phyloP scores from a whole-genome alignment of 768 basidiomycete species.

The Gautieria morchelliformis region DNA sequence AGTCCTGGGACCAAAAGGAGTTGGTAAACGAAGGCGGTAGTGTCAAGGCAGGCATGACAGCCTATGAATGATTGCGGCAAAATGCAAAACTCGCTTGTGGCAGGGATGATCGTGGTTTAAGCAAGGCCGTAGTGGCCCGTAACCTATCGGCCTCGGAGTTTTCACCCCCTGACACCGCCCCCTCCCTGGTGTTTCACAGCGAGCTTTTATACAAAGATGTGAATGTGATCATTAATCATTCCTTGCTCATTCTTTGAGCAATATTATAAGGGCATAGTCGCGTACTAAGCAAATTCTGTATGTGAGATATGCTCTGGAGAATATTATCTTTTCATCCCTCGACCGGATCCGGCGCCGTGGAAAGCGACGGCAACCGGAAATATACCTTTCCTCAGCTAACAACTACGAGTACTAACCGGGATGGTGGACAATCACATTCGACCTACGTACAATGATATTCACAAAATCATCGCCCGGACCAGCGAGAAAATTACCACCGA shows the following conservation, averaged over 20 bases:
- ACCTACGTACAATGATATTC: conserved; percentile 87
- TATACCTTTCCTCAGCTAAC: background rate
- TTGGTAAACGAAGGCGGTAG: conserved; percentile 85
- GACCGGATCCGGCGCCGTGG: too few relatives aligned
- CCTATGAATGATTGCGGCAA: background rate
- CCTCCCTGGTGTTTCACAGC: too few relatives aligned
- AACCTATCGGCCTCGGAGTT: background rate
- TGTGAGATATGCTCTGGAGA: too few relatives aligned
- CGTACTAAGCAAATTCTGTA: too few relatives aligned
- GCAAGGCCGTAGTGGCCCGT: background rate
- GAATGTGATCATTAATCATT: too few relatives aligned
- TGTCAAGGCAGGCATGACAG: conserved; percentile 72
- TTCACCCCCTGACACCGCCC: background rate
- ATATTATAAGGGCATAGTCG: too few relatives aligned
- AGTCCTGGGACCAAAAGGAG: conserved; percentile 94
- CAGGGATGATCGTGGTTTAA: background rate
- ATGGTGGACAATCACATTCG: conserved; percentile 41
- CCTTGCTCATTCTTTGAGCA: too few relatives aligned
- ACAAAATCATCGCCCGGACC: conserved; percentile 69
- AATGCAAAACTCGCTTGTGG: background rate
- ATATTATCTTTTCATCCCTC: too few relatives aligned
- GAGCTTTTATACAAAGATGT: too few relatives aligned
- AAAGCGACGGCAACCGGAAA: background rate
- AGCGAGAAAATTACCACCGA: conserved; percentile 59
- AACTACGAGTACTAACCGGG: background rate